Percentiles rank a stretch among this genome's conserved stretches.
These are phyloP conservation scores for Euclidium syriacum DNA, from an alignment of 345 rosid genomes.

Conservation along the genomic window DNA sequence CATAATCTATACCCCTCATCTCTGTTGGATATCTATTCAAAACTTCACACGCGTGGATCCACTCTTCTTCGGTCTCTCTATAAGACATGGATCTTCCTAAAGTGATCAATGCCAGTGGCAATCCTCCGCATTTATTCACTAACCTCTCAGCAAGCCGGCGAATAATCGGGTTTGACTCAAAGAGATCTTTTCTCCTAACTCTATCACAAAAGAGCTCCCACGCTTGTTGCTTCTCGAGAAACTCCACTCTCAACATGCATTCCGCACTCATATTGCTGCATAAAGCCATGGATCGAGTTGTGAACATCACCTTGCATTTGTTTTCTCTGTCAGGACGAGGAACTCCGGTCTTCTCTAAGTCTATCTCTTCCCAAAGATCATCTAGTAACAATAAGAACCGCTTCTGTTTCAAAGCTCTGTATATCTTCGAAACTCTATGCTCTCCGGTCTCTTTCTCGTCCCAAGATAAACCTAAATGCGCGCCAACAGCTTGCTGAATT, in stretches of 20 bases:
- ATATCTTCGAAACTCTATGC: conserved; percentile 29
- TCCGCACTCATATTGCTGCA: conserved; percentile 26
- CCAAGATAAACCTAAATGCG: conserved; percentile 35
- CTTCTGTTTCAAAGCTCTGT: conserved; percentile 23
- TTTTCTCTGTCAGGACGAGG: conserved; percentile 35
- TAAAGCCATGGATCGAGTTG: conserved; percentile 27
- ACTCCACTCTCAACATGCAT: conserved; percentile 26
- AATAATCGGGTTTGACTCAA: conserved; percentile 26
- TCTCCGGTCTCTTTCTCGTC: conserved; percentile 32
- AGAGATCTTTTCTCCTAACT: conserved; percentile 21
- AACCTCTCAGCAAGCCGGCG: conserved; percentile 30
- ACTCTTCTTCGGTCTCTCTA: conserved; percentile 41
- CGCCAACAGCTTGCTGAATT: conserved; percentile 35
- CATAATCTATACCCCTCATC: conserved; percentile 41
- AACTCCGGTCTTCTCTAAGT: conserved; percentile 34
- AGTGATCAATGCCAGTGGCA: conserved; percentile 46
- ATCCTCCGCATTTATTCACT: conserved; percentile 44
- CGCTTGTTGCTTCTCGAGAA: conserved; percentile 13
- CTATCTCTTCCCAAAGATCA: conserved; percentile 45
- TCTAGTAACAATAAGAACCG: conserved; percentile 36
- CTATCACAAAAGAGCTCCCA: conserved; percentile 28
- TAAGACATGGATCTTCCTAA: conserved; percentile 44
- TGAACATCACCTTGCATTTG: conserved; percentile 33
- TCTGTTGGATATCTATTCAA: conserved; percentile 32
- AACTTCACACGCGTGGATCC: conserved; percentile 38